A percentile compares a stretch with the other conserved stretches of the same genome.
phyloP scores from a whole-genome alignment of 371 early-diverging fungal genomes.

The Amoeboradix gromovi region DNA sequence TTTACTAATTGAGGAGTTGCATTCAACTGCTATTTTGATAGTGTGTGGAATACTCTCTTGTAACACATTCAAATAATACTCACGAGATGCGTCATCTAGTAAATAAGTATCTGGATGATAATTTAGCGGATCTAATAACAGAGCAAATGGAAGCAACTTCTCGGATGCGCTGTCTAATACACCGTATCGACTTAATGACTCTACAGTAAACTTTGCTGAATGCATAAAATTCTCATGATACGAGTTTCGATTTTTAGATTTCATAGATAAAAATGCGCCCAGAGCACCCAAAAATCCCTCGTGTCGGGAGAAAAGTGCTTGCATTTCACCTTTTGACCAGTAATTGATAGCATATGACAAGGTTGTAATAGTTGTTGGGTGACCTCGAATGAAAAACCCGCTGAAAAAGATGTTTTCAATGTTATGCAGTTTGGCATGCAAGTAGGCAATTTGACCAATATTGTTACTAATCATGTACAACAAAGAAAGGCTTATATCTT shows the following conservation, averaged over 20 bases:
- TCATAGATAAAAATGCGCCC: slow-evolving; percentile 30
- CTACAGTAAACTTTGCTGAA: not conserved
- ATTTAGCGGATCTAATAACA: slow-evolving; percentile 9
- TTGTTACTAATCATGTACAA: slow-evolving; percentile 83
- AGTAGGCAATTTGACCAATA: slow-evolving; percentile 85
- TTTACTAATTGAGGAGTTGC: slow-evolving; percentile 8
- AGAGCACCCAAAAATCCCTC: slow-evolving; percentile 87
- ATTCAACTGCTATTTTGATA: slow-evolving; percentile 17
- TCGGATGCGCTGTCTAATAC: slow-evolving; percentile 14
- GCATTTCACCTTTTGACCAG: slow-evolving; percentile 80
- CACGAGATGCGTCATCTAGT: slow-evolving; percentile 15
- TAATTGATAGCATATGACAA: slow-evolving; percentile 60
- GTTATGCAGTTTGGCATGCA: slow-evolving; percentile 74
- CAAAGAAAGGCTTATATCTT: slow-evolving; percentile 59
- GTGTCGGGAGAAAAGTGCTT: slow-evolving; percentile 73
- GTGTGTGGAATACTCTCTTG: slow-evolving; percentile 23
- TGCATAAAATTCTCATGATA: slow-evolving; percentile 2
- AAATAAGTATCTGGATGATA: slow-evolving; percentile 36
- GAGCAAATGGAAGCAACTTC: slow-evolving; percentile 16
- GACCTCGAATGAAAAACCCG: slow-evolving; percentile 77
- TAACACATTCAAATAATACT: slow-evolving; percentile 31
- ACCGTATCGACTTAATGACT: not conserved
- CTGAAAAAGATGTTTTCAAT: slow-evolving; percentile 66
- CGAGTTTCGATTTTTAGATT: not conserved
- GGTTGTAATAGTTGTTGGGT: slow-evolving; percentile 61